Evolutionary conservation across 2,329 filamentous ascomycete species (phyloP).

Genomic region (Thermomyces lanuginosus): DNA sequence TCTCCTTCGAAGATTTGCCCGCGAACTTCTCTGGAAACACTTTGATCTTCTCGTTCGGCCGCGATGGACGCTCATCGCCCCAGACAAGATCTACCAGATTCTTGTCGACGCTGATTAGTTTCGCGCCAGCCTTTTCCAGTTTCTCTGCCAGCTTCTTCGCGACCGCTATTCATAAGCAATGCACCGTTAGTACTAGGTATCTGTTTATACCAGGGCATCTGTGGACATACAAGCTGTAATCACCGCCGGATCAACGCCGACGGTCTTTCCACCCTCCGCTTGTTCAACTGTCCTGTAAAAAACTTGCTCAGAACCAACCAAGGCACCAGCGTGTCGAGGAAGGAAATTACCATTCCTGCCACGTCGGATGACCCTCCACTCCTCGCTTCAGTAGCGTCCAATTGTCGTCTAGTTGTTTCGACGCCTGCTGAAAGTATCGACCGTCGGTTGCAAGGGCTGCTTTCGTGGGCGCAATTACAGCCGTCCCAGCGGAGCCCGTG

Average conservation of each 20-base stretch:
- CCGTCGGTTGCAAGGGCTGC: conserved; percentile 88
- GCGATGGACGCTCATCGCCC: conserved; percentile 54
- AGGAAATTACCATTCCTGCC: conserved; percentile 70
- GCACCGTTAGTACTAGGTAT: neutral
- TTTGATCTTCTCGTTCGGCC: conserved; percentile 60
- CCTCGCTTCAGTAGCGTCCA: conserved; percentile 89
- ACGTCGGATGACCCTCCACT: conserved; percentile 82
- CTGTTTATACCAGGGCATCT: neutral
- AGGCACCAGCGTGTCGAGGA: neutral
- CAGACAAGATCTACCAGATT: conserved; percentile 91
- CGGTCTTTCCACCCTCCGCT: conserved; percentile 67
- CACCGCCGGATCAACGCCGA: conserved; percentile 79
- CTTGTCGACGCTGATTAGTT: conserved; percentile 55
- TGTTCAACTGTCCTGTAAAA: conserved; percentile 51
- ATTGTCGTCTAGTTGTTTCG: conserved; percentile 76
- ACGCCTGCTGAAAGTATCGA: conserved; percentile 93
- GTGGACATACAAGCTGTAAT: conserved; percentile 47
- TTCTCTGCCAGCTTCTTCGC: conserved; percentile 66
- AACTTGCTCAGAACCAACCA: conserved; percentile 5
- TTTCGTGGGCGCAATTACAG: conserved; percentile 70
- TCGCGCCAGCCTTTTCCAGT: conserved; percentile 69
- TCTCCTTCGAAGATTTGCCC: conserved; percentile 67
- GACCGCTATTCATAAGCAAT: conserved; percentile 30
- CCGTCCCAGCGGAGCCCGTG: conserved; percentile 84
- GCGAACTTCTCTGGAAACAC: conserved; percentile 57